Evolutionary conservation across 2,329 filamentous ascomycete genomes (phyloP), one percentile per base, ranked within the genome.

Genomic region (Curvularia sp.): DNA sequence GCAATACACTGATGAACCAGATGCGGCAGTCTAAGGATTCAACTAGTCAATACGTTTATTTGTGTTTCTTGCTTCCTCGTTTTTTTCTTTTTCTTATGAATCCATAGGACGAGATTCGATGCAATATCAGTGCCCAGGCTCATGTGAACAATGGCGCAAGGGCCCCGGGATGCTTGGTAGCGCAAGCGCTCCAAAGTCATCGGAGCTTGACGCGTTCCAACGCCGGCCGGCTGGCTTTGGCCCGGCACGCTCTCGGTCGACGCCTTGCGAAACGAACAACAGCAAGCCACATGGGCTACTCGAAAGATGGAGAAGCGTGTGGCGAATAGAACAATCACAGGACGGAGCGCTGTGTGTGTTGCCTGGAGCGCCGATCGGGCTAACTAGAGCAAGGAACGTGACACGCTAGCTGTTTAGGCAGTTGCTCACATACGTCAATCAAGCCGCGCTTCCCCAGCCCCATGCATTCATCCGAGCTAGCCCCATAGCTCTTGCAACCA

Each of bases 1-100:
- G 19, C 59, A 63, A 34, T 77, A 77, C 51, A 68, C 57, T 4
- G 74, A 76, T 47, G 66, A 76, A n/a, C 65, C 69, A 28, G 66
- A 63, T 30, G 65, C 63, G 12, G 54, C 38, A 19, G 66, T 71
- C 13, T 74, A 56, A 64, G 12, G 51, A 7, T 23, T 15, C 23
- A 27, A 39, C 15, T 21, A 10, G 19, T 4, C 42, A 43, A 5
- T 43, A n/a, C 30, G 18, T 12, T 30, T 19, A 32, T 19, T 23
- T 32, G 34, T 13, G 18, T 18, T 36, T 15, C 34, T 6, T 3
- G 18, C 34, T 36, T 36, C 15, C 15, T 36, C 15, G 5, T 6
- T 36, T 36, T 34, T 12, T 34, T 36, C 18, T 36, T 36, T 12
- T 34, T 36, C 18, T 36, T 36, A 5, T 18, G 34, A 18, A 36